Evolutionary conservation across 495 filamentous ascomycete species (phyloP).

Genomic region (Terfezia claveryi): DNA sequence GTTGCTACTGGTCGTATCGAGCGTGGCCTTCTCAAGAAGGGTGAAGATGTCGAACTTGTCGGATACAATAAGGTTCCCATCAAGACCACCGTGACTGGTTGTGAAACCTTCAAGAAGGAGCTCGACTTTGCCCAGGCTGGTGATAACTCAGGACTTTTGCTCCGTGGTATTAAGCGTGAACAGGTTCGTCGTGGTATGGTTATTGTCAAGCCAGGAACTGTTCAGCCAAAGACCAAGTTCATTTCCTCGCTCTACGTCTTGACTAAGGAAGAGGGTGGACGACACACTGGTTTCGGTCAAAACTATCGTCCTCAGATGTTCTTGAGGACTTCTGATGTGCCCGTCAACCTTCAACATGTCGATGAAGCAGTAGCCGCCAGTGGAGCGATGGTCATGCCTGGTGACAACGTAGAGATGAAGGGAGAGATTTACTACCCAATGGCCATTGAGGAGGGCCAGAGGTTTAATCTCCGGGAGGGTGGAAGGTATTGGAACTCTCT

Average conservation of each 20-base stretch:
- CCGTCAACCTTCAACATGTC: constrained; percentile 59
- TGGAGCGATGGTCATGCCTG: constrained; percentile 72
- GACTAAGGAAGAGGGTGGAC: constrained; percentile 90
- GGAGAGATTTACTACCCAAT: constrained; percentile 58
- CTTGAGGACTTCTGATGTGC: constrained; percentile 84
- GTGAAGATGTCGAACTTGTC: constrained; percentile 78
- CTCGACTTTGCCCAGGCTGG: constrained; percentile 83
- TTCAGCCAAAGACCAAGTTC: constrained; percentile 72
- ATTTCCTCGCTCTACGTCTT: constrained; percentile 88
- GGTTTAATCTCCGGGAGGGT: constrained; percentile 93
- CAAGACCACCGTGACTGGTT: constrained; percentile 98
- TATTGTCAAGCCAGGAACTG: constrained; percentile 50
- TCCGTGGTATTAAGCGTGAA: constrained; percentile 85
- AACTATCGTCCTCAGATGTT: constrained; percentile 95
- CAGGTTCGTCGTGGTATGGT: constrained; percentile 91
- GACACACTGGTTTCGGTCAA: constrained; percentile 74
- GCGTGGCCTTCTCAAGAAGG: constrained; percentile 79
- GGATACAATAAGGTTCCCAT: constrained; percentile 55
- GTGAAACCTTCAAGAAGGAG: constrained; percentile 98
- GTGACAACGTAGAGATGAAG: constrained; percentile 95
- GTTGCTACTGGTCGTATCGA: constrained; percentile 93
- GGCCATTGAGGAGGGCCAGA: constrained; percentile 69
- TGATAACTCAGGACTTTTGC: constrained; percentile 93
- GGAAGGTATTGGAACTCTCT: constrained; percentile 29
- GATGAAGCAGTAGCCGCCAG: constrained; percentile 43